phyloP scores from a whole-genome alignment of 768 basidiomycete genomes.

The Pholiota conissans region DNA sequence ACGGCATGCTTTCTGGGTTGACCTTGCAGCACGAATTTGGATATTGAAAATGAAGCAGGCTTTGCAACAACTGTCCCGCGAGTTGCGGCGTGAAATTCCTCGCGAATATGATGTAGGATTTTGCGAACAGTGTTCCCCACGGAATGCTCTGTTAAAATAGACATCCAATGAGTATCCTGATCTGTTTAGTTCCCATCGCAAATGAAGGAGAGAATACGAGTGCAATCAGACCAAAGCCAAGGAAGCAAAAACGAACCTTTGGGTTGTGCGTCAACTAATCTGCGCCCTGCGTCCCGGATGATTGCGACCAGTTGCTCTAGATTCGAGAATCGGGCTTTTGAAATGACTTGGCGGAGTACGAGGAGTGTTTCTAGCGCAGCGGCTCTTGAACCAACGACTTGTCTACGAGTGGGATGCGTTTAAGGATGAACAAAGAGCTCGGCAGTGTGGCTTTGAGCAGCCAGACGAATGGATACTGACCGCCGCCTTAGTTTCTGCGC shows the following conservation, averaged over 20 bases:
- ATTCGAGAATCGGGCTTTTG: constrained; percentile 81
- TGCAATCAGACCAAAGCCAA: neutral
- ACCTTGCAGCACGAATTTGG: constrained; percentile 81
- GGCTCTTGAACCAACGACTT: constrained; percentile 87
- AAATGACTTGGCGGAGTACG: constrained; percentile 86
- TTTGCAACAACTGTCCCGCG: constrained; percentile 40
- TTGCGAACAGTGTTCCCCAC: constrained; percentile 94
- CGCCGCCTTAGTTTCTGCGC: constrained; percentile 71
- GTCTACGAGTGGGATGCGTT: constrained; percentile 46
- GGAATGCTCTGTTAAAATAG: constrained; percentile 69
- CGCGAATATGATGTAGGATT: constrained; percentile 89
- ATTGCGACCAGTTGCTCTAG: constrained; percentile 83
- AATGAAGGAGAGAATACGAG: neutral
- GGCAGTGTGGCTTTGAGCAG: neutral
- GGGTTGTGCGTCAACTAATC: constrained; percentile 87
- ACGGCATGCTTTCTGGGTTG: constrained; percentile 59
- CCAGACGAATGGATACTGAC: constrained; percentile 42
- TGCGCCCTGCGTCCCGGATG: constrained; percentile 77
- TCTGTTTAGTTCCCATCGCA: neutral
- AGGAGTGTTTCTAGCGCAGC: constrained; percentile 89
- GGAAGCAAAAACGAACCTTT: constrained; percentile 61
- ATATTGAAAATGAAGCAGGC: constrained; percentile 61
- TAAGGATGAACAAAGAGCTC: constrained; percentile 7
- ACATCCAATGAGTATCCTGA: neutral
- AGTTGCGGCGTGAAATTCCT: constrained; percentile 88